These are phyloP conservation scores for Colletotrichum abscissum DNA, from an alignment of 2,329 filamentous ascomycete species.

Conservation along the genomic window DNA sequence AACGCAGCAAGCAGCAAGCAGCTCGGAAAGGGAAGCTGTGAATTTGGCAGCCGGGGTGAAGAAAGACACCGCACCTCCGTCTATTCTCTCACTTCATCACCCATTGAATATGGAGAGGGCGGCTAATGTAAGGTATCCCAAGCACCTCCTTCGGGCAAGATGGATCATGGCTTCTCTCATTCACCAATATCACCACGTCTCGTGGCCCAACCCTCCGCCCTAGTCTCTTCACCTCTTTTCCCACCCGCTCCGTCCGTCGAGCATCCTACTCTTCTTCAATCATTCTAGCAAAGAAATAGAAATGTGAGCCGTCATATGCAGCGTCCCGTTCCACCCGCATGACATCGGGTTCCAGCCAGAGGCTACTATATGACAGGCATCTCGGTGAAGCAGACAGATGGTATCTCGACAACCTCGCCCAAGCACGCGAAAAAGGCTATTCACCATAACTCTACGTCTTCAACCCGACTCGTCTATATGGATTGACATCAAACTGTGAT, in stretches of 20 bases:
- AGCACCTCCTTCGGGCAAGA: neutral
- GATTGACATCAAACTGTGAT: neutral
- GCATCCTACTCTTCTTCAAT: neutral
- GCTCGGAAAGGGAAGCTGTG: neutral
- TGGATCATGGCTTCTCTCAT: neutral
- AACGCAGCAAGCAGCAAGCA: neutral
- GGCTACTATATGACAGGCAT: neutral
- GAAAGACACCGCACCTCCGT: neutral
- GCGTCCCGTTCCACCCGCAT: neutral
- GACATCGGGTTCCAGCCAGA: neutral
- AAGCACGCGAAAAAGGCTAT: neutral
- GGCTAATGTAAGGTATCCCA: neutral
- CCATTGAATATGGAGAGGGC: neutral
- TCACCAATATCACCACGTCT: neutral
- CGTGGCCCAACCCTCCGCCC: neutral
- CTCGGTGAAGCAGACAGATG: neutral
- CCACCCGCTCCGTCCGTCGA: neutral
- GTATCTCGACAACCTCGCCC: neutral
- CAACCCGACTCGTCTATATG: neutral
- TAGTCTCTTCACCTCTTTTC: neutral
- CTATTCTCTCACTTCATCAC: neutral
- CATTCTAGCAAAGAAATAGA: neutral
- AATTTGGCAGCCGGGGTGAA: neutral
- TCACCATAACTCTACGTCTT: neutral
- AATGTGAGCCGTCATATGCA: slow-evolving; percentile 23